These are phyloP conservation scores for Fusarium coffeatum DNA, from an alignment of 2,329 filamentous ascomycete genomes.

Conservation along the genomic window DNA sequence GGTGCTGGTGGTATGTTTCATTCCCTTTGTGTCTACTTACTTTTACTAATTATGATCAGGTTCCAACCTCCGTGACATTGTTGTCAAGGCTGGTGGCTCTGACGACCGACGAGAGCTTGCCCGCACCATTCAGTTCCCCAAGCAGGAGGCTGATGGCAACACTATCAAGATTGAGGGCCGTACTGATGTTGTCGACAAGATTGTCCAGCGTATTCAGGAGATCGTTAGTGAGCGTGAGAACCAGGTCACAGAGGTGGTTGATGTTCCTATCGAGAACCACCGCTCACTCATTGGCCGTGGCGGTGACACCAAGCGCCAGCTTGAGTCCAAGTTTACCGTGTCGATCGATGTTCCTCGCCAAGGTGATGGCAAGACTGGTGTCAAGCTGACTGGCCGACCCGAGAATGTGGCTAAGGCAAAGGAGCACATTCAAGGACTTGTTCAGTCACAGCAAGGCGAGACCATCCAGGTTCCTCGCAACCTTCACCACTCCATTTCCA, in stretches of 20 bases:
- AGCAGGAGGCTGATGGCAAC: slow-evolving; percentile 83
- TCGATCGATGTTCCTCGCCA: slow-evolving; percentile 92
- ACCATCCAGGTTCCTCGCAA: slow-evolving; percentile 85
- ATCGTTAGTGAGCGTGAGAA: slow-evolving; percentile 87
- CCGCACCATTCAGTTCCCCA: slow-evolving; percentile 94
- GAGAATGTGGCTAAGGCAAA: slow-evolving; percentile 87
- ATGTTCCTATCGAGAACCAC: slow-evolving; percentile 91
- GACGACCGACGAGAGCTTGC: slow-evolving; percentile 86
- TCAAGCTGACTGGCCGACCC: slow-evolving; percentile 86
- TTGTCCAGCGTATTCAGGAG: slow-evolving; percentile 81
- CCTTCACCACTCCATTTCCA: slow-evolving; percentile 85
- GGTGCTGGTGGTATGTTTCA: slow-evolving; percentile 81
- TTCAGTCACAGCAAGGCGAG: slow-evolving; percentile 90
- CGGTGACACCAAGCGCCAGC: slow-evolving; percentile 84
- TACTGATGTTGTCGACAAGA: slow-evolving; percentile 86
- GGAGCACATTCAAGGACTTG: slow-evolving; percentile 80
- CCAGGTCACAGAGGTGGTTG: slow-evolving; percentile 80
- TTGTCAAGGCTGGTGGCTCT: slow-evolving; percentile 88
- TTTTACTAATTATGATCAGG: slow-evolving; percentile 64
- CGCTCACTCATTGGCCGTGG: slow-evolving; percentile 90
- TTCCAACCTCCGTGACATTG: slow-evolving; percentile 85
- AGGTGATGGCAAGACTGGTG: slow-evolving; percentile 82
- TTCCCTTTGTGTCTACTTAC: background rate
- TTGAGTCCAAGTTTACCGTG: slow-evolving; percentile 89
- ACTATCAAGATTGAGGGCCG: slow-evolving; percentile 90